These are phyloP conservation scores for Dictyostelium brefeldianum DNA, from an alignment of 78 protist genomes.

Conservation along the genomic window DNA sequence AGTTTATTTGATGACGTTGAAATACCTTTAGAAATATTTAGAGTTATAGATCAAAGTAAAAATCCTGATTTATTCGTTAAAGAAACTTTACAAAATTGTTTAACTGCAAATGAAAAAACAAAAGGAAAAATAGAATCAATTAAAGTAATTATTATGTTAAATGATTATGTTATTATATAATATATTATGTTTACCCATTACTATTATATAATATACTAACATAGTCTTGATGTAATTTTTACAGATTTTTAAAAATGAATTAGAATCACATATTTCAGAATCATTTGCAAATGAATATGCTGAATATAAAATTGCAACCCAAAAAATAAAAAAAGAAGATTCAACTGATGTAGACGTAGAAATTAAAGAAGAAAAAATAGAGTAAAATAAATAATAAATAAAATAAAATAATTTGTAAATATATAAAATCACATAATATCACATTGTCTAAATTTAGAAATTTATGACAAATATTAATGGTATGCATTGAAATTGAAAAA, in stretches of 20 bases:
- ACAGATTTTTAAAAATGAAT: constrained; percentile 44
- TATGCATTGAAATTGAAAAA: not conserved
- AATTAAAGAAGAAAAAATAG: not conserved
- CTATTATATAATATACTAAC: not conserved
- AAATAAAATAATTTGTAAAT: not conserved
- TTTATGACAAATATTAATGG: too few relatives aligned
- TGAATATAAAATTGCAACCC: not conserved
- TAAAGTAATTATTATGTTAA: constrained; percentile 12
- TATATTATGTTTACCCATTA: not conserved
- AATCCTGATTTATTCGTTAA: constrained; percentile 77
- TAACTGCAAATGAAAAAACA: constrained; percentile 65
- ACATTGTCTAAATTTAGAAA: too few relatives aligned
- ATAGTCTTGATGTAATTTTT: not conserved
- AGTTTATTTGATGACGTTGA: constrained; percentile 29
- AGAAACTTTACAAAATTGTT: constrained; percentile 71
- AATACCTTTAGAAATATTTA: constrained; percentile 73
- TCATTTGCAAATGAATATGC: constrained; percentile 62
- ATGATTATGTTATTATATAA: too few relatives aligned
- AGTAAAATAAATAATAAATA: too few relatives aligned
- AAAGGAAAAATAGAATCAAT: constrained; percentile 78
- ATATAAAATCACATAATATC: too few relatives aligned
- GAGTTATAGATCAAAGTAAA: constrained; percentile 72
- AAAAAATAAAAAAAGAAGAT: not conserved
- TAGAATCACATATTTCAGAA: constrained; percentile 34
- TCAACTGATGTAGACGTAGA: not conserved